Evolutionary conservation across 768 basidiomycete species (phyloP).

Genomic region (Agaricus subrufescens): DNA sequence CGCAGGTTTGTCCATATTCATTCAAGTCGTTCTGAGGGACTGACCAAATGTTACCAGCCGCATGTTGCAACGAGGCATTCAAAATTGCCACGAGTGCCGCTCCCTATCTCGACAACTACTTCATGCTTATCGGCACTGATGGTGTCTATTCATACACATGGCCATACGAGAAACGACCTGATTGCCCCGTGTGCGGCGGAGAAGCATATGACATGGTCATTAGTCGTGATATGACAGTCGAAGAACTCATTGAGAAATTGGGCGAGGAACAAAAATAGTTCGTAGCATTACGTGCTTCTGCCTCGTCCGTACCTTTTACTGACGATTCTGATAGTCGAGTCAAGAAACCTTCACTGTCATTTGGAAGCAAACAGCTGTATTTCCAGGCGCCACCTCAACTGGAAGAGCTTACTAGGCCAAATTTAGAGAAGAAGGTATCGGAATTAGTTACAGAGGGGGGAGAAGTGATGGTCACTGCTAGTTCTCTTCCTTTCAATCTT

Average conservation of each 20-base stretch:
- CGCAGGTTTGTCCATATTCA: conserved; percentile 50
- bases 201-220: conserved; percentile 75
- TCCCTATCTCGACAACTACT: conserved; percentile 94
- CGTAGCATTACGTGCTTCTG: conserved; percentile 22
- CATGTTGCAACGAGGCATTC: conserved; percentile 98
- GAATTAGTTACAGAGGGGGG: conserved; percentile 77
- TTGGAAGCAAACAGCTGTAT: conserved; percentile 74
- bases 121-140: conserved; percentile 97
- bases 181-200: conserved; percentile 97
- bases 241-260: conserved; percentile 83
- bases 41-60: conserved; percentile 44
- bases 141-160: conserved; percentile 97
- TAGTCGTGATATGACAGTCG: conserved; percentile 71
- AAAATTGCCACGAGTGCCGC: conserved; percentile 97
- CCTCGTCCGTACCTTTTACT: neutral
- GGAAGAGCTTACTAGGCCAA: conserved; percentile 84
- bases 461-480: conserved; percentile 86
- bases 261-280: conserved; percentile 89
- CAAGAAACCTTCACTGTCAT: conserved; percentile 90
- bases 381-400: conserved; percentile 92
- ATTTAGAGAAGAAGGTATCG: conserved; percentile 79
- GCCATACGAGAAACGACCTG: conserved; percentile 85
- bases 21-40: neutral
- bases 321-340: conserved; percentile 65
- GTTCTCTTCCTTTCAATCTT: conserved; percentile 82